Evolutionary conservation across 768 basidiomycete species (phyloP), one percentile per base, ranked within the genome.

Genomic region (Boletus rubroflammeus): DNA sequence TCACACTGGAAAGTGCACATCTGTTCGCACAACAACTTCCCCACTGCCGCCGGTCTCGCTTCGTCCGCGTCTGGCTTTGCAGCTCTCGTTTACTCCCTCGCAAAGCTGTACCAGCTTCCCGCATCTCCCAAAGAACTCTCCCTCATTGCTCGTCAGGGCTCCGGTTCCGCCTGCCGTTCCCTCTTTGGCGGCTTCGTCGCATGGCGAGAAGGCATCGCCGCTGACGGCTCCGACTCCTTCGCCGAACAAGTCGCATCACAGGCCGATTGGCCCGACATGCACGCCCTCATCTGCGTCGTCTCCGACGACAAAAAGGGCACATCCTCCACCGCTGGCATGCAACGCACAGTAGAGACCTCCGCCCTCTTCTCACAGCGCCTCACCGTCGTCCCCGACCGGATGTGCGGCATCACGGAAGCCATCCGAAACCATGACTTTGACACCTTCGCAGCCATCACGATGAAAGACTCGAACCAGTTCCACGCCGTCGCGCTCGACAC

Each of bases 401-500:
- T 99, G 95, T 71, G 72, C 6, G 79, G 68, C 32, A 98, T 98
- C 67, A 78, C 78, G n/a, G 67, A 78, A 9, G 96, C 97, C 21
- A 98, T 99, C 72, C 67, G 72, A 44, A 75, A 68, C 1, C 81
- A 78, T 60, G 90, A 98, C 73, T 99, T 99, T 69, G 85, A 93
- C 63, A 60, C 82, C 0, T 99, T 99, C 61, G 97, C 94, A 0
- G 74, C 76, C 56, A 82, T 98, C 70, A 99, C 97, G 21, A 99
- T 98, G 93, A 84, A 82, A 46, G 97, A 99, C 70, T 96, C 93
- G 48, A 99, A 99, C 76, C 89, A 93, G 76, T 99, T 99, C 84
- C 97, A 99, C 68, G 94, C 97, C 26, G 93, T 98, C 60, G 90
- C 90, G 47, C 86, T 98, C 59, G 97, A 99, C 74, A 98, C 97